Conservation (phyloP, 208 protist genomes). For the Porcisia hertigi region DNA sequence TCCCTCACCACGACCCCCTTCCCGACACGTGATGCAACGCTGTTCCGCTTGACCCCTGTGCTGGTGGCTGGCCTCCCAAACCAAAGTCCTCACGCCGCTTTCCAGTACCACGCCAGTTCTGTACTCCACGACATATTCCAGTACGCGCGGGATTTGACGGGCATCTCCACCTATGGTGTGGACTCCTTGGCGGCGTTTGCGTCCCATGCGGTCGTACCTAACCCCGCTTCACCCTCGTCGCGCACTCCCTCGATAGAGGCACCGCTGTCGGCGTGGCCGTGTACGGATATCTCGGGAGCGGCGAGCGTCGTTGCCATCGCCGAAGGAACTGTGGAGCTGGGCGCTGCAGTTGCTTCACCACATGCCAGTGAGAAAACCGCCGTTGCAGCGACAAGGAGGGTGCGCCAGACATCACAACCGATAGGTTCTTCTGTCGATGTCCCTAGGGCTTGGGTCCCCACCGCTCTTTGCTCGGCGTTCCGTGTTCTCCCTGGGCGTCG, state of each 20-base stretch:
- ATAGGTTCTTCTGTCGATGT: not conserved
- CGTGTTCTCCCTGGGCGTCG: not conserved
- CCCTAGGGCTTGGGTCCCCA: not conserved
- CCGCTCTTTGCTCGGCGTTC: not conserved
- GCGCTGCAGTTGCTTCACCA: not conserved
- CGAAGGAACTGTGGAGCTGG: not conserved
- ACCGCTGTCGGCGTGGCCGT: not conserved
- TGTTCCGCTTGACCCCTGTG: conserved; percentile 74
- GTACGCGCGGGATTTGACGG: conserved; percentile 67
- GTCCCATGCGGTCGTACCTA: not conserved
- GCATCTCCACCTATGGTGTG: conserved; percentile 69
- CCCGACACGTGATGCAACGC: conserved; percentile 63
- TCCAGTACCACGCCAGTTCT: conserved; percentile 52
- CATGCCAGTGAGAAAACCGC: too few species aligned
- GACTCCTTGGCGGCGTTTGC: conserved; percentile 47
- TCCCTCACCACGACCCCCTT: conserved; percentile 45
- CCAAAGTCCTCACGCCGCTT: conserved; percentile 58
- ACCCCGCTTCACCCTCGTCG: not conserved
- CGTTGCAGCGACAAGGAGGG: not conserved
- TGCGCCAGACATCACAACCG: not conserved
- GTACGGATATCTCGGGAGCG: not conserved
- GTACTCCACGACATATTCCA: conserved; percentile 56
- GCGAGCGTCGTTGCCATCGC: not conserved
- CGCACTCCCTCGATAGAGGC: not conserved
- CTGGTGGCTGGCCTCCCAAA: conserved; percentile 53